These are phyloP conservation scores for Neopestalotiopsis clavispora DNA, from an alignment of 2,329 filamentous ascomycete species.

Conservation along the genomic window DNA sequence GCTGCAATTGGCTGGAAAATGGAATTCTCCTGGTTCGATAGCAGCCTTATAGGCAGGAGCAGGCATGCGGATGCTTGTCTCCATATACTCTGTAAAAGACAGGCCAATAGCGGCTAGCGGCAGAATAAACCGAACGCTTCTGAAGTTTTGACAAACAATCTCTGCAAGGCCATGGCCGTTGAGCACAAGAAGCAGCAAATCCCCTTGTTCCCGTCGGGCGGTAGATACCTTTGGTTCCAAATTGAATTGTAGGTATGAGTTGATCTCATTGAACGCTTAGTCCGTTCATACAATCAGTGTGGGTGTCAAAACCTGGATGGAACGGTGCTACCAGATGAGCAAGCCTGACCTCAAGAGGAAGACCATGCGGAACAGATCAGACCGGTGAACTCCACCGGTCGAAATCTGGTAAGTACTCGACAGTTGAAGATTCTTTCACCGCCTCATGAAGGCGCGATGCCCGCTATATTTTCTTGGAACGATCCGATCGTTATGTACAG, in stretches of 20 bases:
- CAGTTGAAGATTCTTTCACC: constrained; percentile 11
- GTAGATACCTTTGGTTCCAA: constrained; percentile 22
- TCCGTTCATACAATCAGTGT: background rate
- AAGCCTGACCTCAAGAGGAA: background rate
- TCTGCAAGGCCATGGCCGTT: constrained; percentile 24
- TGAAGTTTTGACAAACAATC: constrained; percentile 17
- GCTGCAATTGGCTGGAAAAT: constrained; percentile 31
- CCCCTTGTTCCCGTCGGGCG: constrained; percentile 30
- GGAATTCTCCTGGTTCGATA: constrained; percentile 14
- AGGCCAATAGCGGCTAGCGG: constrained; percentile 25
- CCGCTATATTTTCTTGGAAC: background rate
- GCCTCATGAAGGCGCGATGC: background rate
- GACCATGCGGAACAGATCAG: background rate
- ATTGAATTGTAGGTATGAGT: constrained; percentile 6
- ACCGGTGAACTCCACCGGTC: constrained; percentile 1
- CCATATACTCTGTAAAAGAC: constrained; percentile 21
- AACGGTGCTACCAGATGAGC: background rate
- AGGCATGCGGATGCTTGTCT: constrained; percentile 8
- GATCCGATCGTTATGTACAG: background rate
- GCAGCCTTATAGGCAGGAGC: constrained; percentile 19
- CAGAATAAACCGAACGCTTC: constrained; percentile 19
- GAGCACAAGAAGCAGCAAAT: constrained; percentile 23
- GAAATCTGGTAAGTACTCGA: background rate
- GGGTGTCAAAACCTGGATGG: background rate
- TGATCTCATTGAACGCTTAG: background rate